Percentiles rank a stretch among this genome's conserved stretches.
Evolutionary conservation across 768 basidiomycete genomes (phyloP).

Genomic region (Psilocybe cyanescens): DNA sequence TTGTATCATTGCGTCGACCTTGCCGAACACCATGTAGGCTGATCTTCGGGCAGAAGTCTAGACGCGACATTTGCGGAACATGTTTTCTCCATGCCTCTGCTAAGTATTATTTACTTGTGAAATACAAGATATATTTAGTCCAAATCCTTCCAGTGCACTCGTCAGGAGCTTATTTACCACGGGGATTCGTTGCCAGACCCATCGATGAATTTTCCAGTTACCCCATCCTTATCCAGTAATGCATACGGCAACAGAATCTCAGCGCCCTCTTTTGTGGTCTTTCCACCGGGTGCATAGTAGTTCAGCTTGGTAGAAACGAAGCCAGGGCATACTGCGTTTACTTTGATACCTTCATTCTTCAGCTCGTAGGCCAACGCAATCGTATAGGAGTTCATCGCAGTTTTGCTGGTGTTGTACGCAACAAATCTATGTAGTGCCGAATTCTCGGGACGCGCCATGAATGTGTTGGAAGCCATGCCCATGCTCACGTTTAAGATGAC

Average conservation of each 20-base stretch:
- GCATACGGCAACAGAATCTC: conserved; percentile 40
- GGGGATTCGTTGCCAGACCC: conserved; percentile 35
- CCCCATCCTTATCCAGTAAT: conserved; percentile 40
- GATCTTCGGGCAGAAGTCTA: too few species aligned
- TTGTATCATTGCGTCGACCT: too few species aligned
- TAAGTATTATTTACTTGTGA: too few species aligned
- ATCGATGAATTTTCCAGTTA: conserved; percentile 39
- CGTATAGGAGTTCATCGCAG: conserved; percentile 63
- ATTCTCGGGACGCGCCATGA: conserved; percentile 32
- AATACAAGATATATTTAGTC: too few species aligned
- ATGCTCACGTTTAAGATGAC: conserved; percentile 46
- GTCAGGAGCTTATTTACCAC: conserved; percentile 27
- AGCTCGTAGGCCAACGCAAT: conserved; percentile 68
- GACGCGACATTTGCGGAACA: too few species aligned
- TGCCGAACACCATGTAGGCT: too few species aligned
- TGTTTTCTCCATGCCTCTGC: too few species aligned
- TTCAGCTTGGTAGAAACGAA: conserved; percentile 43
- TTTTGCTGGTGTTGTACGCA: conserved; percentile 74
- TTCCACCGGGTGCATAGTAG: conserved; percentile 38
- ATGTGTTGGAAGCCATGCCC: conserved; percentile 48
- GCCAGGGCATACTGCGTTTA: conserved; percentile 1
- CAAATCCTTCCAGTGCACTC: too few species aligned
- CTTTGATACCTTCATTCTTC: conserved; percentile 38
- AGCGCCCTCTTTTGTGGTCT: conserved; percentile 37
- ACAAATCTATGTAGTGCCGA: conserved; percentile 33